These are phyloP conservation scores for Arachis hypogaea DNA, from an alignment of 306 rosid genomes.

Conservation along the genomic window DNA sequence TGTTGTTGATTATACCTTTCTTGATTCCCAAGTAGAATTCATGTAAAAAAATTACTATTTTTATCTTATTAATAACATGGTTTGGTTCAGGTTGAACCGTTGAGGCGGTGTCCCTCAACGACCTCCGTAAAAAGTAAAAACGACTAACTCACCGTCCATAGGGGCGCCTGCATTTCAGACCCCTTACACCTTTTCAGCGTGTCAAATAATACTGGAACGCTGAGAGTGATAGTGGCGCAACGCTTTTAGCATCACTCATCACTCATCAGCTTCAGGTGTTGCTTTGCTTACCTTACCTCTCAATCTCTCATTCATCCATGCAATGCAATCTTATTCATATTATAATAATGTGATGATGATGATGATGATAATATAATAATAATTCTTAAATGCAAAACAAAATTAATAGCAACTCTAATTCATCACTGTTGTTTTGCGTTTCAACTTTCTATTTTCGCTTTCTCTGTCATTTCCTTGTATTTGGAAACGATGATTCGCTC, in stretches of 20 bases:
- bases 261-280: background rate
- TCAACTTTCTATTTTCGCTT: constrained; percentile 3
- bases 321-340: background rate
- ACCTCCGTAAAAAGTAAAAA: no score
- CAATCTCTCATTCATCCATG: background rate
- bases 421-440: background rate
- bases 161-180: background rate
- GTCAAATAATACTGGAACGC: no score
- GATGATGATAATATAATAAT: no score
- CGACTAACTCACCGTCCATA: background rate
- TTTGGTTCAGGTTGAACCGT: no score
- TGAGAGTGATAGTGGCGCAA: no score
- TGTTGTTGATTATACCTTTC: no score
- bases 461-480: background rate
- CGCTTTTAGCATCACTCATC: background rate
- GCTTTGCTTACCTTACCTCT: background rate
- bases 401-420: background rate
- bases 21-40: no score
- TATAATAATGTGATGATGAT: no score
- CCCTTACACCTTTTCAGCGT: no score
- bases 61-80: no score
- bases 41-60: no score
- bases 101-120: background rate
- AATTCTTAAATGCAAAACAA: no score
- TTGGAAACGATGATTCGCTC: background rate